Conservation (phyloP, 306 rosid genomes). For the Prunus fruticosa region DNA sequence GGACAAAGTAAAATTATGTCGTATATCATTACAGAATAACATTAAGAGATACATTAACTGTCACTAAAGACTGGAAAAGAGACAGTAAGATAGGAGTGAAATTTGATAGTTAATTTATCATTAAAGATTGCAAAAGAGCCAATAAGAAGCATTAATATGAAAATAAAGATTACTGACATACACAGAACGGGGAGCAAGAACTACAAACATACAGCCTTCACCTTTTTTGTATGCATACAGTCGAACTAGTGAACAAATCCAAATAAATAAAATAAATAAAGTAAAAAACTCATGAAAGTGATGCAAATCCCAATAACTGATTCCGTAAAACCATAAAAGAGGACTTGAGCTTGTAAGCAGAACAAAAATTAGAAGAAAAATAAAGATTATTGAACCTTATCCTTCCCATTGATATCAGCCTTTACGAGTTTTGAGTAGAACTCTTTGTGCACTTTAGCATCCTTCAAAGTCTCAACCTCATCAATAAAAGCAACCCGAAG, state of each 20-base stretch:
- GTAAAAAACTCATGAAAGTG: too few species aligned
- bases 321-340: background rate
- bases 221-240: background rate
- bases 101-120: background rate
- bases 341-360: background rate
- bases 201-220: background rate
- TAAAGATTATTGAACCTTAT: constrained; percentile 57
- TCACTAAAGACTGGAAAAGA: background rate
- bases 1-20: too few species aligned
- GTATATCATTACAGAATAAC: too few species aligned
- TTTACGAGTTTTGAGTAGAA: constrained; percentile 89
- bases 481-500: constrained; percentile 94
- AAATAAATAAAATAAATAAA: background rate
- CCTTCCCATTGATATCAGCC: constrained; percentile 89
- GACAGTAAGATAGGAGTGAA: background rate
- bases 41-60: too few species aligned
- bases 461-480: constrained; percentile 69
- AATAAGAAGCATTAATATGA: background rate
- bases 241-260: background rate
- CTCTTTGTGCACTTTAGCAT: constrained; percentile 65
- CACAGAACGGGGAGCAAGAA: background rate
- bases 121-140: background rate
- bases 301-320: background rate
- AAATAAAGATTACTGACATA: background rate
- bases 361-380: background rate